phyloP scores from a whole-genome alignment of 345 rosid species.

The Jatropha curcas region DNA sequence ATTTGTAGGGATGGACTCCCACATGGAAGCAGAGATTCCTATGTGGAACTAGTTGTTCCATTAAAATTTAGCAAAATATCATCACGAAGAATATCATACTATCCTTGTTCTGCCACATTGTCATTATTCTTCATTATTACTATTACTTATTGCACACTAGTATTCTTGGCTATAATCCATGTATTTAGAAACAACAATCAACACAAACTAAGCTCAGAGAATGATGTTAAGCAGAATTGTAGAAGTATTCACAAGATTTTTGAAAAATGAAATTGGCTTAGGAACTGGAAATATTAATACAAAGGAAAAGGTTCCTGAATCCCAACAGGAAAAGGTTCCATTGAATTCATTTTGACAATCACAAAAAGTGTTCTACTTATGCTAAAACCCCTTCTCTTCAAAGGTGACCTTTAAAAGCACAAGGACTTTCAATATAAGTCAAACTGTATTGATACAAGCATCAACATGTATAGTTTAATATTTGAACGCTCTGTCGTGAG shows the following conservation, averaged over 20 bases:
- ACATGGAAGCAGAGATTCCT: neutral
- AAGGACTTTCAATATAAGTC: neutral
- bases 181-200: no score
- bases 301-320: neutral
- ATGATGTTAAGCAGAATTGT: neutral
- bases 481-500: neutral
- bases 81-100: neutral
- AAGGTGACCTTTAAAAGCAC: neutral
- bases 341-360: neutral
- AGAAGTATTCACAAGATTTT: neutral
- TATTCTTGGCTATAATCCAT: no score
- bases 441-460: neutral
- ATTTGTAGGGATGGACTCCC: neutral
- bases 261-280: neutral
- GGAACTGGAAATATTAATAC: neutral
- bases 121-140: no score
- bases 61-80: neutral
- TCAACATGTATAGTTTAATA: neutral
- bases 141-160: no score
- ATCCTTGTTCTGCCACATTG: neutral
- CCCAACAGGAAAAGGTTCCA: no score
- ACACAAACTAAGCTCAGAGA: neutral
- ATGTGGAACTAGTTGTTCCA: neutral
- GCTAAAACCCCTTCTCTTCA: neutral
- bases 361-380: neutral